Evolutionary conservation across 257 asterid genomes (phyloP), one percentile per base, ranked within the genome.

Genomic region (Solanum raphanifolium): DNA sequence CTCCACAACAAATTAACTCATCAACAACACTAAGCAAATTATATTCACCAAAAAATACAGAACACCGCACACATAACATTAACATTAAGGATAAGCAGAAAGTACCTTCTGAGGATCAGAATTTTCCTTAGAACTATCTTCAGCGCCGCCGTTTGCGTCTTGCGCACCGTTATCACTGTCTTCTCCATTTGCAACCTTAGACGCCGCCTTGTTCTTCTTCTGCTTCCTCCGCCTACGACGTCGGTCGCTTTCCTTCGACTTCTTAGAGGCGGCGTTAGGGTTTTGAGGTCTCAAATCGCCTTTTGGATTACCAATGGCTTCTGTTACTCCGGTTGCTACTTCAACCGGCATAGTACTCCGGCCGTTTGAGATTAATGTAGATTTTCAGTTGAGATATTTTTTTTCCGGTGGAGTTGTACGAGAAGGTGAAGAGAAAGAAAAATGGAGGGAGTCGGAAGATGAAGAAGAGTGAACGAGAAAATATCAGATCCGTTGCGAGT

Each of bases 191-290:
- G 90, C 87, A 5, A 46, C 85, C 68, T 81, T 32, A 87, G 88
- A 52, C 18, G 90, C 89, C n/a, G 86, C 48, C 48, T 92, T 97
- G 88, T 92, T 95, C 95, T 97, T 97, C 96, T 97, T 97, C 95
- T 95, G 98, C 87, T 97, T 97, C 90, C 99, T 94, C 89, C 99
- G 92, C 95, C 99, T 94, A 91, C 98, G 91, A 83, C 99, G 98
- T 18, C 96, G 93, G 79, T 95, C 98, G 71, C 86, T 92, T 86
- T 95, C 99, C 87, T 93, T 92, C 69, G 93, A 94, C 90, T 95
- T 94, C 94, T 93, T 95, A 65, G 89, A 87, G 86, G 88, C 89
- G 83, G 86, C 29, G 79, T 43, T 39, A 36, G 48, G 92, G 94
- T 91, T 92, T 86, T 92, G 93, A 23, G 93, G 68, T 85, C 91